Conservation (phyloP, 768 basidiomycete genomes). For the Lactarius quietus region DNA sequence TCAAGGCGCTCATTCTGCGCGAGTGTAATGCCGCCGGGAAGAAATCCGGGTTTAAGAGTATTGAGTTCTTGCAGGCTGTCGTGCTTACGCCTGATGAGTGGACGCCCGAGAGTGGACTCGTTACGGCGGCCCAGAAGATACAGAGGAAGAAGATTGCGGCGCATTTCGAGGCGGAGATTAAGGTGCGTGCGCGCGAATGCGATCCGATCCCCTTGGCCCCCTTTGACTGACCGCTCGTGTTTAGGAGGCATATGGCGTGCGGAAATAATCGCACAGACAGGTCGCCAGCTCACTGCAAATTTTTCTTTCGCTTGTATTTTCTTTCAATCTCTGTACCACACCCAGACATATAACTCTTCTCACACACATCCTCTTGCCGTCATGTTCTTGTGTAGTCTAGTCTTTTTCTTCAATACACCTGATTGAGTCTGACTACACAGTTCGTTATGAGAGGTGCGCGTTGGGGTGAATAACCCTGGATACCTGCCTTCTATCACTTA, state of each 20-base stretch:
- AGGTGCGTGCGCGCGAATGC: slow-evolving; percentile 45
- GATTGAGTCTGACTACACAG: too few relatives aligned
- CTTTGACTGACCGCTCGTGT: background rate
- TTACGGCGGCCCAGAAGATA: slow-evolving; percentile 93
- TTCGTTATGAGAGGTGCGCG: too few relatives aligned
- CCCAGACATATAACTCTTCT: too few relatives aligned
- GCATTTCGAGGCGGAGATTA: slow-evolving; percentile 58
- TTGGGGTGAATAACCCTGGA: too few relatives aligned
- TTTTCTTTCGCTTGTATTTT: too few relatives aligned
- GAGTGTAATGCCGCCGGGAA: slow-evolving; percentile 80
- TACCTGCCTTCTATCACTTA: too few relatives aligned
- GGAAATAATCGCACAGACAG: slow-evolving; percentile 2
- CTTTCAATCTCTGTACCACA: too few relatives aligned
- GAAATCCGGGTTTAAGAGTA: slow-evolving; percentile 78
- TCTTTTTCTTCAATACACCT: too few relatives aligned
- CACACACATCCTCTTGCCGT: too few relatives aligned
- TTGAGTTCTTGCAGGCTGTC: slow-evolving; percentile 74
- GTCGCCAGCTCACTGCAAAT: too few relatives aligned
- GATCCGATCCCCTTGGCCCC: too few relatives aligned
- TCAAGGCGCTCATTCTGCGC: slow-evolving; percentile 62
- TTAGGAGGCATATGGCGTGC: background rate
- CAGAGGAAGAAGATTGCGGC: slow-evolving; percentile 71
- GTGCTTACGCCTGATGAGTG: slow-evolving; percentile 82
- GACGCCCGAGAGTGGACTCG: slow-evolving; percentile 86
- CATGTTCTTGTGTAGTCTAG: too few relatives aligned